These are phyloP conservation scores for Tricholomella constricta DNA, from an alignment of 768 basidiomycete genomes.

Conservation along the genomic window DNA sequence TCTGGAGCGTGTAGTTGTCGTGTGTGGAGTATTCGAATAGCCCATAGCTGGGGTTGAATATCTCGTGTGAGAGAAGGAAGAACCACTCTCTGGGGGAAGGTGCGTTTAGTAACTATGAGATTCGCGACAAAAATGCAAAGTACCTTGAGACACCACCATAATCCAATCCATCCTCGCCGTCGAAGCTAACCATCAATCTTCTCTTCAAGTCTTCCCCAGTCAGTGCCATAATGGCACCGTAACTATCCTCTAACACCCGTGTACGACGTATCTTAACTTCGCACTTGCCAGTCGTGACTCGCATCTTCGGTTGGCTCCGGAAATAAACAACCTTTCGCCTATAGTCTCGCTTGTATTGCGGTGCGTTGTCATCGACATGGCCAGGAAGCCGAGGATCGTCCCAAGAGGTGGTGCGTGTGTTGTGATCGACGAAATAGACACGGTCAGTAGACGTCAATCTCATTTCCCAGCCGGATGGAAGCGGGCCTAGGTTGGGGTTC, in stretches of 20 bases:
- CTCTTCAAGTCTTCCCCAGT: conserved; percentile 71
- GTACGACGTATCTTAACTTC: conserved; percentile 82
- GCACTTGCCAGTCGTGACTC: conserved; percentile 76
- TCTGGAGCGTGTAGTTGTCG: conserved; percentile 81
- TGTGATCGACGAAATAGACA: conserved; percentile 94
- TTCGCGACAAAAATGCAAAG: conserved; percentile 12
- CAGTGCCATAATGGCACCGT: conserved; percentile 80
- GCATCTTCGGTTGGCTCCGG: conserved; percentile 86
- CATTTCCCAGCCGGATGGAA: conserved; percentile 97
- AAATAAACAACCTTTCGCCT: conserved; percentile 91
- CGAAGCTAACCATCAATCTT: conserved; percentile 72
- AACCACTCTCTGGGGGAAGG: conserved; percentile 72
- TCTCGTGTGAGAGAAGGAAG: conserved; percentile 80
- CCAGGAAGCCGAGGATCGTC: conserved; percentile 89
- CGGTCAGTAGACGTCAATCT: conserved; percentile 80
- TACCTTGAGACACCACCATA: conserved; percentile 78
- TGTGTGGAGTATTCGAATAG: conserved; percentile 79
- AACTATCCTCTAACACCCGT: conserved; percentile 86
- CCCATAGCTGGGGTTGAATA: conserved; percentile 84
- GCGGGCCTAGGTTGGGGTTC: conserved; percentile 69
- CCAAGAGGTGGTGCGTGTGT: conserved; percentile 87
- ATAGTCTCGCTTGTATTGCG: conserved; percentile 96
- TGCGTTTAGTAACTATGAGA: conserved; percentile 6
- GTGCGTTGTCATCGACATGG: conserved; percentile 81
- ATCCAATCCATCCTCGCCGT: conserved; percentile 79